phyloP scores from a whole-genome alignment of 768 basidiomycete genomes.

The Mycena maculata region DNA sequence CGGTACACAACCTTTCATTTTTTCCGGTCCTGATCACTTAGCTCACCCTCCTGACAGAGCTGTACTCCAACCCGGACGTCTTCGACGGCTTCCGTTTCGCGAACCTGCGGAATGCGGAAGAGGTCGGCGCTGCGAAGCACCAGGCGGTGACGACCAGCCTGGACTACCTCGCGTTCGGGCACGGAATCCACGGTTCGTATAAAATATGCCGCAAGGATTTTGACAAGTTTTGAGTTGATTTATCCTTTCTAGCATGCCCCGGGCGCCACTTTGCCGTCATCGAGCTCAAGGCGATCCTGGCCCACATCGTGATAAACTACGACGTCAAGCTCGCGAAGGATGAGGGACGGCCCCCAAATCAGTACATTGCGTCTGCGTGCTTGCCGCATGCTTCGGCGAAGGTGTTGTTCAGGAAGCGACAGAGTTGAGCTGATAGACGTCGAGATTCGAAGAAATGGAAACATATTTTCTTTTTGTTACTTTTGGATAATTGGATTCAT shows the following conservation, averaged over 20 bases:
- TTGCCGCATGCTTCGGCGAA: conserved; percentile 29
- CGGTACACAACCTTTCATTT: background rate
- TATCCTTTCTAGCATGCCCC: conserved; percentile 2
- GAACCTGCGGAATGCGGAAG: conserved; percentile 25
- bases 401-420: conserved; percentile 28
- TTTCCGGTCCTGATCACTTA: background rate
- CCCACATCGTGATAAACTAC: conserved; percentile 32
- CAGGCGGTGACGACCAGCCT: conserved; percentile 29
- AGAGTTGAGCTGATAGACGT: too few species aligned
- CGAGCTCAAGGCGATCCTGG: conserved; percentile 29
- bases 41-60: conserved; percentile 2
- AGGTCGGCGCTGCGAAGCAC: conserved; percentile 29
- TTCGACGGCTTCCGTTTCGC: conserved; percentile 33
- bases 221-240: too few species aligned
- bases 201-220: too few species aligned
- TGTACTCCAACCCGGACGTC: conserved; percentile 26
- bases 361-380: conserved; percentile 32
- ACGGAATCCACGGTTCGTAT: conserved; percentile 13
- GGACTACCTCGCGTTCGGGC: conserved; percentile 31
- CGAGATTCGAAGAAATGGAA: too few species aligned
- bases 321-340: conserved; percentile 23
- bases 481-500: too few species aligned
- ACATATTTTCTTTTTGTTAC: too few species aligned
- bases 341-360: conserved; percentile 26
- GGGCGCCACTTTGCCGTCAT: conserved; percentile 15